Evolutionary conservation across 352 stramenopile genomes (phyloP).

Genomic region (Pythium pyrilobum): DNA sequence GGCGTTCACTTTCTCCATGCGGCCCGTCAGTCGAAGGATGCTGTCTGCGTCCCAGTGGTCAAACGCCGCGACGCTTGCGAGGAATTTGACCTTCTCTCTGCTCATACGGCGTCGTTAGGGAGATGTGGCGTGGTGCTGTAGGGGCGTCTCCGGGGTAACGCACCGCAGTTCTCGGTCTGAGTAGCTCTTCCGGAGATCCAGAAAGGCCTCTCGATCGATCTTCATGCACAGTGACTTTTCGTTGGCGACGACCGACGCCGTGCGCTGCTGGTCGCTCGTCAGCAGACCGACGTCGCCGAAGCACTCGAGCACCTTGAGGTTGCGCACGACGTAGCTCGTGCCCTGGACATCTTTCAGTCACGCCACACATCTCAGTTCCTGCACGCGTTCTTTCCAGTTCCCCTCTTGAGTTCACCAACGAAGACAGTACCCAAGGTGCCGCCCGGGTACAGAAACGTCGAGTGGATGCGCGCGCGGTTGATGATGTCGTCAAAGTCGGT

Average conservation of each 20-base stretch:
- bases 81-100: slow-evolving; percentile 64
- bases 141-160: no score
- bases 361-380: no score
- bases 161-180: slow-evolving; percentile 50
- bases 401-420: no score
- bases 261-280: slow-evolving; percentile 48
- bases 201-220: slow-evolving; percentile 58
- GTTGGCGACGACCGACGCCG: slow-evolving; percentile 57
- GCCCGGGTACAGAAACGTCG: slow-evolving; percentile 56
- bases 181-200: slow-evolving; percentile 52
- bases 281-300: slow-evolving; percentile 69
- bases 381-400: no score
- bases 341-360: slow-evolving; percentile 13
- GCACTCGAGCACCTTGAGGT: slow-evolving; percentile 58
- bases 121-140: no score
- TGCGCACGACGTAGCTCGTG: slow-evolving; percentile 56
- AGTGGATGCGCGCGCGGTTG: slow-evolving; percentile 60
- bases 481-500: slow-evolving; percentile 74
- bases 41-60: slow-evolving; percentile 63
- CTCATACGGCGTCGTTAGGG: no score
- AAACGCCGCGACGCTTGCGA: slow-evolving; percentile 34
- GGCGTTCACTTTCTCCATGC: slow-evolving; percentile 54
- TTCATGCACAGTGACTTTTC: slow-evolving; percentile 70
- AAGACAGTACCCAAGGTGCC: slow-evolving; percentile 27
- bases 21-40: slow-evolving; percentile 45